A percentile compares a stretch with the other conserved stretches of the same genome.
Conservation (phyloP, 73 alveolate genomes). For the Paramecium sonneborni region DNA sequence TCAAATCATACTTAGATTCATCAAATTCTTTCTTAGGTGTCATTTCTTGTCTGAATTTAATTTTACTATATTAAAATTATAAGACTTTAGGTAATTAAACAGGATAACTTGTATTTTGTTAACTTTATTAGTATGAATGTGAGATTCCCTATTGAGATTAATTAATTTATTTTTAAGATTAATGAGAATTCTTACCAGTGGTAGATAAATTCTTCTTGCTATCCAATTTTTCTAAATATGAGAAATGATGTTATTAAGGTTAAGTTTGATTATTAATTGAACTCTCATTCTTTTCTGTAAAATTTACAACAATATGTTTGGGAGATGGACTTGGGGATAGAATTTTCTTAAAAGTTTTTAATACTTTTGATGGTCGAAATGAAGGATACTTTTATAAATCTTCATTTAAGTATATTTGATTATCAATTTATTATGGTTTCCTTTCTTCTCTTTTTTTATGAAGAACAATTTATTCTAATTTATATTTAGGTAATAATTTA, state of each 20-base stretch:
- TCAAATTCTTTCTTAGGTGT: not conserved
- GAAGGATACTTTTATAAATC: slow-evolving; percentile 14
- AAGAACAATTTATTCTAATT: not conserved
- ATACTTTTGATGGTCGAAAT: slow-evolving; percentile 33
- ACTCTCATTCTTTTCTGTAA: not conserved
- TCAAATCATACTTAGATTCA: not conserved
- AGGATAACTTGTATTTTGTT: not conserved
- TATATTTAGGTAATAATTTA: not conserved
- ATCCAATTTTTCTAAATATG: not conserved
- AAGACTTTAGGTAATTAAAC: not conserved
- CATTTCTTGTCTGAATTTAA: not conserved
- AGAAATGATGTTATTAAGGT: not conserved
- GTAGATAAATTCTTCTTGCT: not conserved
- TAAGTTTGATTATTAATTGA: not conserved
- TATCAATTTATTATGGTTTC: not conserved
- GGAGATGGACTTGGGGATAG: not conserved
- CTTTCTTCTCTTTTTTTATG: slow-evolving; percentile 14
- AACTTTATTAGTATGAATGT: not conserved
- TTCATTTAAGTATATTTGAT: slow-evolving; percentile 1
- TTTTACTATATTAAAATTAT: not conserved
- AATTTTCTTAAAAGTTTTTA: not conserved
- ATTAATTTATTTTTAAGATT: not conserved
- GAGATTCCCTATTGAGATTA: not conserved
- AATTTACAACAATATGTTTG: not conserved
- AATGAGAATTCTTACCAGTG: not conserved